These are phyloP conservation scores for Venturia aucupariae DNA, from an alignment of 2,329 filamentous ascomycete genomes.

Conservation along the genomic window DNA sequence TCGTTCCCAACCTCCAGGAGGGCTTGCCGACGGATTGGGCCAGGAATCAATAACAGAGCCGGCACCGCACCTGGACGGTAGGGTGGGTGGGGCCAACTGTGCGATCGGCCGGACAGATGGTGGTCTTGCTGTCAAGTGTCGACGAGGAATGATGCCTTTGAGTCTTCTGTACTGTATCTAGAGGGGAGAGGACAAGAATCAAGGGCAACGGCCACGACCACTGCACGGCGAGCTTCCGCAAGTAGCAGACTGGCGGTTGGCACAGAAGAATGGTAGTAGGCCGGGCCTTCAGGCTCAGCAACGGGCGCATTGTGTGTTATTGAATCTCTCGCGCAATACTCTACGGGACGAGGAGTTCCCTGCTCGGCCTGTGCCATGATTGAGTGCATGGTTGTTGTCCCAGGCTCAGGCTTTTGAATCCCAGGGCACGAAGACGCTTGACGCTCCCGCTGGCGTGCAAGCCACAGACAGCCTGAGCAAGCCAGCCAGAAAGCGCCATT, in stretches of 20 bases:
- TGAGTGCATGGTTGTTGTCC: conserved; percentile 7
- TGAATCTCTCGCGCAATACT: conserved; percentile 5
- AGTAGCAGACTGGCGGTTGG: too few relatives aligned
- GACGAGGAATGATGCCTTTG: not conserved
- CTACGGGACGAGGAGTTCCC: conserved; percentile 6
- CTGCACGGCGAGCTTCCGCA: too few relatives aligned
- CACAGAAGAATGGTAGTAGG: too few relatives aligned
- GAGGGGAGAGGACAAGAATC: too few relatives aligned
- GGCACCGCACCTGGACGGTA: not conserved
- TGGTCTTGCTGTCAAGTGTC: too few relatives aligned
- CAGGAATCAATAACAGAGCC: not conserved
- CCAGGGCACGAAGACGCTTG: too few relatives aligned
- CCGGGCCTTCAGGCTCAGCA: not conserved
- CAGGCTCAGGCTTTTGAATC: not conserved
- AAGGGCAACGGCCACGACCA: too few relatives aligned
- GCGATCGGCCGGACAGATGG: not conserved
- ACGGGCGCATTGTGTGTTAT: conserved; percentile 2
- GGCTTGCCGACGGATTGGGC: not conserved
- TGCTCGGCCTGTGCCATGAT: not conserved
- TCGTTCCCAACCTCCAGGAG: not conserved
- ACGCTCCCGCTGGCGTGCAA: too few relatives aligned
- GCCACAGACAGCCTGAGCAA: not conserved
- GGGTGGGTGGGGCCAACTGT: not conserved
- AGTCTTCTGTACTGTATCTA: too few relatives aligned
- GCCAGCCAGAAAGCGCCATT: conserved; percentile 8